These are phyloP conservation scores for Fragilaria crotonensis DNA, from an alignment of 108 stramenopile species.

Conservation along the genomic window DNA sequence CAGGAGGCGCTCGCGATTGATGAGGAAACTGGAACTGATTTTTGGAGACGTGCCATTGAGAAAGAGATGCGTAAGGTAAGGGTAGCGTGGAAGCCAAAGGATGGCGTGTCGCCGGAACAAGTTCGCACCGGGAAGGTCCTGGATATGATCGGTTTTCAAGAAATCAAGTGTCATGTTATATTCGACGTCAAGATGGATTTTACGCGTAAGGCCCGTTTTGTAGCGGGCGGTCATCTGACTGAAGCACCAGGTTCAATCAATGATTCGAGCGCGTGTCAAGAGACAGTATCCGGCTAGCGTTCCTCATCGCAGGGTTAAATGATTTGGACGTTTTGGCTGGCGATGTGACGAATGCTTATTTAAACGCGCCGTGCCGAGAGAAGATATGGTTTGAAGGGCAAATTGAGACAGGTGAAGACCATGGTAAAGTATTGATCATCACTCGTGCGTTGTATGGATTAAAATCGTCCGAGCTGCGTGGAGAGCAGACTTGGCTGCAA, in stretches of 20 bases:
- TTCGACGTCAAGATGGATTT: slow-evolving; percentile 45
- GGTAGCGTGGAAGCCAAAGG: slow-evolving; percentile 23
- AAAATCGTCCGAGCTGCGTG: slow-evolving; percentile 2
- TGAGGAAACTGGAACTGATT: slow-evolving; percentile 11
- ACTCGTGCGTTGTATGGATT: slow-evolving; percentile 38
- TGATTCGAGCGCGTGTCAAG: slow-evolving; percentile 26
- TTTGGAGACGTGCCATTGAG: slow-evolving; percentile 25
- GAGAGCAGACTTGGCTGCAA: slow-evolving; percentile 5
- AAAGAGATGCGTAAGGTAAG: slow-evolving; percentile 37
- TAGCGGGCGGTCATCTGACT: slow-evolving; percentile 38
- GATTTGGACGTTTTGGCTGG: slow-evolving; percentile 9
- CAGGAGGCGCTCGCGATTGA: slow-evolving; percentile 15
- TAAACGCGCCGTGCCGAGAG: slow-evolving; percentile 21
- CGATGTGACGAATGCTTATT: slow-evolving; percentile 26
- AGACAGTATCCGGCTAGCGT: slow-evolving; percentile 26
- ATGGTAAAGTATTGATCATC: slow-evolving; percentile 21
- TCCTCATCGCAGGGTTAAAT: slow-evolving; percentile 21
- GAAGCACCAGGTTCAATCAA: slow-evolving; percentile 20
- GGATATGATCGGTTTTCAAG: slow-evolving; percentile 6
- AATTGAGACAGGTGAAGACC: not conserved
- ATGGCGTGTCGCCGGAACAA: not conserved
- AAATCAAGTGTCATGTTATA: slow-evolving; percentile 30
- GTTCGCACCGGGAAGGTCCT: slow-evolving; percentile 7
- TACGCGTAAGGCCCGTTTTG: slow-evolving; percentile 30
- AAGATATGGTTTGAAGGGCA: slow-evolving; percentile 7